A percentile compares a stretch with the other conserved stretches of the same genome.
Conservation (phyloP, 169 alveolate genomes). For the Plasmodium adleri region DNA sequence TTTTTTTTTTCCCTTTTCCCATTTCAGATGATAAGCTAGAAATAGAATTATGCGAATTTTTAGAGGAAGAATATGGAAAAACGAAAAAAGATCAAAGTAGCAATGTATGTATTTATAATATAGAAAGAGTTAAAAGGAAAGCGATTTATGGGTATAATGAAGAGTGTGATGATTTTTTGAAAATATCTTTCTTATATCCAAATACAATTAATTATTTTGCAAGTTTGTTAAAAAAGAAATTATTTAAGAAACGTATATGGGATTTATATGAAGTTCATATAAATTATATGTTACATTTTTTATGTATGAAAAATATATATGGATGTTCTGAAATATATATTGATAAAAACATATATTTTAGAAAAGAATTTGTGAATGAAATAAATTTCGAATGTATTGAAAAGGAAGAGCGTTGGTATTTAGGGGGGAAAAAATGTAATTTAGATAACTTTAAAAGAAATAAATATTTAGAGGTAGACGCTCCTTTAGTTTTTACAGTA, state of each 20-base stretch:
- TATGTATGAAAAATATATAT: constrained; percentile 65
- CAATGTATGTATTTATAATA: constrained; percentile 47
- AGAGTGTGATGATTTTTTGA: constrained; percentile 43
- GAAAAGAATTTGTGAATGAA: constrained; percentile 52
- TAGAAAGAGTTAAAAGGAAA: constrained; percentile 67
- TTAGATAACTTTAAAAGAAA: constrained; percentile 40
- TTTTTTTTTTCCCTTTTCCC: not conserved
- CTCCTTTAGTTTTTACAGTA: constrained; percentile 40
- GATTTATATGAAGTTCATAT: constrained; percentile 72
- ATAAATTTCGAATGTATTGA: constrained; percentile 33
- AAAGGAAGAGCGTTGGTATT: constrained; percentile 56
- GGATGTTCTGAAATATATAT: constrained; percentile 69
- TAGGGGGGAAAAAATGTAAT: constrained; percentile 8
- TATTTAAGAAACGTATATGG: constrained; percentile 66
- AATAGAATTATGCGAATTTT: constrained; percentile 45
- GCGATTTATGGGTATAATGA: constrained; percentile 69
- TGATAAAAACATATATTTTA: constrained; percentile 21
- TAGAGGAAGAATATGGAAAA: constrained; percentile 58
- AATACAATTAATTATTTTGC: constrained; percentile 51
- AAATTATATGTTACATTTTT: constrained; percentile 66
- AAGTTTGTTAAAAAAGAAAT: constrained; percentile 50
- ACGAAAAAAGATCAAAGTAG: constrained; percentile 11
- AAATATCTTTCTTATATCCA: constrained; percentile 51
- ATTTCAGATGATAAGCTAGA: constrained; percentile 29
- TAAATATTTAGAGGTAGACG: constrained; percentile 38